Base-by-base conservation (phyloP, 495 filamentous ascomycete species). In the Aspergillus carlsbadensis region DNA sequence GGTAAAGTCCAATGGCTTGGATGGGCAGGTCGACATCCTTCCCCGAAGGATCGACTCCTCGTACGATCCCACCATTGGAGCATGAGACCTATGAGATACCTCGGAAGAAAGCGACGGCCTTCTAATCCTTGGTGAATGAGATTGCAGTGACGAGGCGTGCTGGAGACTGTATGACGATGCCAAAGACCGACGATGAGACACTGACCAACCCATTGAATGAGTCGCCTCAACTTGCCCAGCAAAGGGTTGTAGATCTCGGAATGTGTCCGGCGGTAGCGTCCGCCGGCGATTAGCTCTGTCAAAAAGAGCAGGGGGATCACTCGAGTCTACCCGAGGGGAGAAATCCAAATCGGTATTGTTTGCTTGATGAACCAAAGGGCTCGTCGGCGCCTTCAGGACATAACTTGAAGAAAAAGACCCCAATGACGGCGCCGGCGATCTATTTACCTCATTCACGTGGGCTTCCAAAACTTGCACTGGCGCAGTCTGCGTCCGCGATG, bases 21-120 rank as follows among this genome's bases (percentile, higher is more conserved):
- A 98, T 2, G 94, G 95, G 8, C 86, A 94, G 11, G 92, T 98
- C 39, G 95, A 98, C 94, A 98, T 98, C 51, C 95, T 83, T 24
- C 94, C 94, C 20, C 90, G 84, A 3, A 98, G 75, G 47, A 98
- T 97, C 3, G 91, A 96, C 70, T 98, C 94, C 69, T 98, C 94
- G 62, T 96, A 98, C 3, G 94, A 97, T 0, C 94, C 94, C 15
- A 98, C 94, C 87, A 98, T 92, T 4, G 92, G 89, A 21, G 93
- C 93, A 74, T 92, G 90, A 26, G 91, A 87, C 18, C 92, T 78
- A 2, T 90, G 81, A 13, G 91, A 89, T 14, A 76, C 70, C 17
- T 97, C 92, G 2, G 88, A 87, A 35, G 83, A 79, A 53, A 87
- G 78, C 1, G 92, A 96, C 1, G 87, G 87, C 35, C 89, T 77